phyloP scores from a whole-genome alignment of 176 grass and related monocot species.

The Triticum urartu region DNA sequence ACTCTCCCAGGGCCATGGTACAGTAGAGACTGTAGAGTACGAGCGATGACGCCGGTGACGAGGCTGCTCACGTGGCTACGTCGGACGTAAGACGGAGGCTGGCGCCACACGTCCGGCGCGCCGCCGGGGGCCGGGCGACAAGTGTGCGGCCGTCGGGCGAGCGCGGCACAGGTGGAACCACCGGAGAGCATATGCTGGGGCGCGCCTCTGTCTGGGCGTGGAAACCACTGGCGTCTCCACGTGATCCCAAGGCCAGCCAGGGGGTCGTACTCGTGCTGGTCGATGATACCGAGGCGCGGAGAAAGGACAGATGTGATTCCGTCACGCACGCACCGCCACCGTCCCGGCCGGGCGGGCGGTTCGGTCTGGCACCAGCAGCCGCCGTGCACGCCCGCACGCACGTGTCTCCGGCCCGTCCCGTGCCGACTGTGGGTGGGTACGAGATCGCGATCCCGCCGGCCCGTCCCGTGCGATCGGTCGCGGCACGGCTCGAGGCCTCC shows the following conservation, averaged over 20 bases:
- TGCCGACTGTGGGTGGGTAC: not conserved
- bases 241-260: not conserved
- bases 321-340: not conserved
- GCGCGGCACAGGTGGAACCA: too few relatives aligned
- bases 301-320: not conserved
- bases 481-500: too few relatives aligned
- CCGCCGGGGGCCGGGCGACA: too few relatives aligned
- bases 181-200: not conserved
- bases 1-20: too few relatives aligned
- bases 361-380: not conserved
- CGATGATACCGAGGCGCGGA: slow-evolving; percentile 18
- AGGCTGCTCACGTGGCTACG: too few relatives aligned
- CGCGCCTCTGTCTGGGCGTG: not conserved
- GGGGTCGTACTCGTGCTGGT: not conserved
- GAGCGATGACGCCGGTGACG: too few relatives aligned
- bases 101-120: too few relatives aligned
- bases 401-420: too few relatives aligned
- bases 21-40: too few relatives aligned
- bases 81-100: too few relatives aligned
- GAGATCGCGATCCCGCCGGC: not conserved
- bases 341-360: not conserved
- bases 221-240: not conserved
- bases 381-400: not conserved
- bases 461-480: not conserved
- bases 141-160: too few relatives aligned